A percentile compares a stretch with the other conserved stretches of the same genome.
These are phyloP conservation scores for Penicillium atrosanguineum DNA, from an alignment of 495 filamentous ascomycete species.

Conservation along the genomic window DNA sequence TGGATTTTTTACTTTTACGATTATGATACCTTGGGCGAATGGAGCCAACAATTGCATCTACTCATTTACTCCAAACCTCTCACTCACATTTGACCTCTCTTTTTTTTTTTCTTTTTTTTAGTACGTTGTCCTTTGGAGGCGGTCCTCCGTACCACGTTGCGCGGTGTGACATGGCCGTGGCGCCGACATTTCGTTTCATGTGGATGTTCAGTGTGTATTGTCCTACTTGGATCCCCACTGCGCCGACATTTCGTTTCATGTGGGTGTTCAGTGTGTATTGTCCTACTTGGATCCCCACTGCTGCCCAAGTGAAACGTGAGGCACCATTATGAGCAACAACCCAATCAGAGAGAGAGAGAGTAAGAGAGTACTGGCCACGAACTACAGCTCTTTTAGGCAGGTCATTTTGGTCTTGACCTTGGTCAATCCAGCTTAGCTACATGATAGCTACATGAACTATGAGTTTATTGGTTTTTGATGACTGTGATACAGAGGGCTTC, in stretches of 20 bases:
- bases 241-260: not conserved
- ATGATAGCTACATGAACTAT: no score
- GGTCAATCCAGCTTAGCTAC: no score
- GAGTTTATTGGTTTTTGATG: no score
- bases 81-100: no score
- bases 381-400: no score
- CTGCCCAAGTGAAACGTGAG: slow-evolving; percentile 20
- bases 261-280: not conserved
- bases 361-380: not conserved
- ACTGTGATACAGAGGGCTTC: no score
- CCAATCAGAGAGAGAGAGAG: slow-evolving; percentile 1
- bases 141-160: slow-evolving; percentile 16
- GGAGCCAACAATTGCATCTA: slow-evolving; percentile 11
- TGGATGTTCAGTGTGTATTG: not conserved
- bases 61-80: not conserved
- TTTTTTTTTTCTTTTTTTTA: not conserved
- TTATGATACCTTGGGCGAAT: slow-evolving; percentile 20
- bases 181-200: not conserved
- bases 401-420: no score
- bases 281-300: not conserved
- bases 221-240: not conserved
- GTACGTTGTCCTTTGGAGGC: not conserved
- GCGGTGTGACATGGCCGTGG: slow-evolving; percentile 3
- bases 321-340: slow-evolving; percentile 4
- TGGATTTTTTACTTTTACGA: slow-evolving; percentile 20